A percentile compares a stretch with the other conserved stretches of the same genome.
Evolutionary conservation across 2,329 filamentous ascomycete genomes (phyloP).

Genomic region (Ascomycota sp.): DNA sequence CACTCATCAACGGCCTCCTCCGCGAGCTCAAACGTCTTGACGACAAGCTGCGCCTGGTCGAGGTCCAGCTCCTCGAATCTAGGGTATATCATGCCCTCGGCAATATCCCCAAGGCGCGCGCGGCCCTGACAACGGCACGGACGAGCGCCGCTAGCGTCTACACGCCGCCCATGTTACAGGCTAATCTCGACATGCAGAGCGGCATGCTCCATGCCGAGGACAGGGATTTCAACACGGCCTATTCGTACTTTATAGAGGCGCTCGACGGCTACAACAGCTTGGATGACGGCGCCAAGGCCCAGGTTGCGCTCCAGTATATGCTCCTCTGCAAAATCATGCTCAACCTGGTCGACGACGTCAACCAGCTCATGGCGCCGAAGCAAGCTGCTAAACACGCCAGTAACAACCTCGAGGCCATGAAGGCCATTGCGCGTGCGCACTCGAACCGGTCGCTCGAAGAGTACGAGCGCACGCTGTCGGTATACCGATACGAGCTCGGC

Average conservation of each 20-base stretch:
- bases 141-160: constrained; percentile 94
- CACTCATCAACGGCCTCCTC: constrained; percentile 85
- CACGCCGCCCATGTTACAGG: constrained; percentile 83
- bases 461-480: constrained; percentile 77
- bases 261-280: constrained; percentile 90
- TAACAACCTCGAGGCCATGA: constrained; percentile 94
- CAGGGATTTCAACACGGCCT: constrained; percentile 96
- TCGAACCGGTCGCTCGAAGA: constrained; percentile 88
- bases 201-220: constrained; percentile 98
- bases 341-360: constrained; percentile 89
- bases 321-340: constrained; percentile 99
- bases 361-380: constrained; percentile 82
- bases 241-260: constrained; percentile 97
- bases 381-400: constrained; percentile 91
- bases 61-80: constrained; percentile 92
- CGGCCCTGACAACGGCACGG: constrained; percentile 78
- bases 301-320: constrained; percentile 97
- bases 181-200: constrained; percentile 95
- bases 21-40: constrained; percentile 94
- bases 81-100: constrained; percentile 92
- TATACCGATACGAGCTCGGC: constrained; percentile 83
- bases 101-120: constrained; percentile 87
- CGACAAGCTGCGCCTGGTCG: constrained; percentile 92
- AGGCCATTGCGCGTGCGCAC: constrained; percentile 88
- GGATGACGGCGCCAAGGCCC: constrained; percentile 73